Percentiles rank a stretch among this genome's conserved stretches.
phyloP scores from a whole-genome alignment of 2,329 filamentous ascomycete species.

The Cadophora sp. region DNA sequence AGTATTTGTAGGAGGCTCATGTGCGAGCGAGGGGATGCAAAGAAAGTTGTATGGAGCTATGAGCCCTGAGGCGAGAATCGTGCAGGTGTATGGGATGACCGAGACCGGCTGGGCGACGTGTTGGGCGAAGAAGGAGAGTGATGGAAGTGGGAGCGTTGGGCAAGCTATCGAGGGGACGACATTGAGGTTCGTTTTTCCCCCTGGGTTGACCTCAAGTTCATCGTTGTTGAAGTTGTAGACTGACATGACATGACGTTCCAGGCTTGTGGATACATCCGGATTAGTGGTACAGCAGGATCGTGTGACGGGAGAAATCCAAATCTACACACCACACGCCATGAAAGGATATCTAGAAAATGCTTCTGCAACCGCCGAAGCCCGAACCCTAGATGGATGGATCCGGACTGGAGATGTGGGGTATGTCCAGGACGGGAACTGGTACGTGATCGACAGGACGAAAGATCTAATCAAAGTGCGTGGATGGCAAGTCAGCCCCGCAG shows the following conservation, averaged over 20 bases:
- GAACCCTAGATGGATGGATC: constrained; percentile 46
- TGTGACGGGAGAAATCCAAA: constrained; percentile 34
- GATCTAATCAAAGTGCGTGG: constrained; percentile 56
- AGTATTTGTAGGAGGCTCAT: constrained; percentile 56
- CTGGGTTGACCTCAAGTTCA: not conserved
- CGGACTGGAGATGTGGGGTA: constrained; percentile 53
- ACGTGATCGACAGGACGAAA: constrained; percentile 52
- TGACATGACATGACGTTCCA: not conserved
- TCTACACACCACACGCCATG: constrained; percentile 33
- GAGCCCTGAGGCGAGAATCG: constrained; percentile 49
- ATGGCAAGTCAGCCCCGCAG: constrained; percentile 56
- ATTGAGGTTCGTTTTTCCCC: constrained; percentile 8
- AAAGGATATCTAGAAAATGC: constrained; percentile 49
- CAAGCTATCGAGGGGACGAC: constrained; percentile 19
- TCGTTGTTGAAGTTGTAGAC: not conserved
- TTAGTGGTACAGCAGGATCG: constrained; percentile 30
- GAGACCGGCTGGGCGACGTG: constrained; percentile 51
- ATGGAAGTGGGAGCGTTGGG: constrained; percentile 26
- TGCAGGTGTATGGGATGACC: constrained; percentile 60
- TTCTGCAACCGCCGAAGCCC: constrained; percentile 42
- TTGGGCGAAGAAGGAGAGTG: constrained; percentile 11
- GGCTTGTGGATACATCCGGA: not conserved
- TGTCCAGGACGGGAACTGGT: constrained; percentile 43
- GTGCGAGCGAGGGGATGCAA: constrained; percentile 51
- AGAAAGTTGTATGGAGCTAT: constrained; percentile 50